phyloP scores from a whole-genome alignment of 257 asterid species.

The Galeopsis tetrahit region DNA sequence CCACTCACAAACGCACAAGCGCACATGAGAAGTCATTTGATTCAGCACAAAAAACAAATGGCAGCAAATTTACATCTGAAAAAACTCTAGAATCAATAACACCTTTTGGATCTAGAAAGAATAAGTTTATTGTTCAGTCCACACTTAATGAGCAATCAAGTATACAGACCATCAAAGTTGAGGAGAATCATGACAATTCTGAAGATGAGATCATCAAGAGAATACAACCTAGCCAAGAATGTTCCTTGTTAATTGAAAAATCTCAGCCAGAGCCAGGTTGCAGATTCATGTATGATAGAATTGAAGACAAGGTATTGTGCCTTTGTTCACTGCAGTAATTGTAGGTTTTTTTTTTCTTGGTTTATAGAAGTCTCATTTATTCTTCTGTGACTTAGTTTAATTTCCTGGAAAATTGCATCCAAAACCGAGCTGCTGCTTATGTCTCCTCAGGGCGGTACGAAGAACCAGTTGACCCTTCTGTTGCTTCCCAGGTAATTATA shows the following conservation, averaged over 20 bases:
- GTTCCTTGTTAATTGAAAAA: slow-evolving; percentile 56
- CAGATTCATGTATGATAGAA: slow-evolving; percentile 94
- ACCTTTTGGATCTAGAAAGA: slow-evolving; percentile 88
- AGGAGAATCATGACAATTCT: slow-evolving; percentile 47
- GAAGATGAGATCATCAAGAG: slow-evolving; percentile 87
- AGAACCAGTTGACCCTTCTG: slow-evolving; percentile 86
- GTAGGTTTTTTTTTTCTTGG: slow-evolving; percentile 22
- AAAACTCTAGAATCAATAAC: slow-evolving; percentile 70
- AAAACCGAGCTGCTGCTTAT: slow-evolving; percentile 49
- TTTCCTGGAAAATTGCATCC: slow-evolving; percentile 77
- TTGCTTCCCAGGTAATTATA: slow-evolving; percentile 85
- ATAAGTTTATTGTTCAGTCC: slow-evolving; percentile 78
- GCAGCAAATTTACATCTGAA: slow-evolving; percentile 57
- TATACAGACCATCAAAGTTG: slow-evolving; percentile 48
- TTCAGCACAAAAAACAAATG: slow-evolving; percentile 59
- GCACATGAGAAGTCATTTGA: slow-evolving; percentile 44
- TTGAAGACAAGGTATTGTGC: slow-evolving; percentile 82
- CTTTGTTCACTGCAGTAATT: slow-evolving; percentile 10
- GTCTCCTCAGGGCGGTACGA: slow-evolving; percentile 68
- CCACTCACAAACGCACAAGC: slow-evolving; percentile 46
- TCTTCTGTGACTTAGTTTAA: slow-evolving; percentile 60
- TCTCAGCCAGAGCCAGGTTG: slow-evolving; percentile 82
- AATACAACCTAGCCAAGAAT: slow-evolving; percentile 64
- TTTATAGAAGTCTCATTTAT: slow-evolving; percentile 29
- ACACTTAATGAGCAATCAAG: slow-evolving; percentile 61